These are phyloP conservation scores for Pythium dissotocum DNA, from an alignment of 352 stramenopile species.

Conservation along the genomic window DNA sequence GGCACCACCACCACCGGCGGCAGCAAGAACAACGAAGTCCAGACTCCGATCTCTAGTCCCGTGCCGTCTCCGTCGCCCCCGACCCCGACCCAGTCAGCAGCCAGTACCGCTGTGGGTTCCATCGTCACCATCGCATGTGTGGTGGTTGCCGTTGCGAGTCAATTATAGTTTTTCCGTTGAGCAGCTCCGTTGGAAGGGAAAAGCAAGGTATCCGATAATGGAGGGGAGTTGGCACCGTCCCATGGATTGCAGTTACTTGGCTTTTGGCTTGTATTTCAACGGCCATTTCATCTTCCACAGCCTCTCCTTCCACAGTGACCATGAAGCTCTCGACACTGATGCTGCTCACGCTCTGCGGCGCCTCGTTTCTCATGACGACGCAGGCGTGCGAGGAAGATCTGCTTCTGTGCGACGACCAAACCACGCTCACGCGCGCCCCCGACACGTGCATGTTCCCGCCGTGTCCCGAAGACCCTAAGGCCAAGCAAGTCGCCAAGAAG, in stretches of 20 bases:
- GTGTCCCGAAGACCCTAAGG: neutral
- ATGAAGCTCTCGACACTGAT: neutral
- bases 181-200: neutral
- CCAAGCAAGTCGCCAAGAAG: neutral
- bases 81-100: neutral
- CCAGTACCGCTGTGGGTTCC: neutral
- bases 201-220: neutral
- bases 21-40: neutral
- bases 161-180: neutral
- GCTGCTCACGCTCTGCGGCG: neutral
- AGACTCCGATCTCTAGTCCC: neutral
- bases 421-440: neutral
- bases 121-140: neutral
- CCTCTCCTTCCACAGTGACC: no score
- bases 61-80: neutral
- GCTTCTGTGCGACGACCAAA: neutral
- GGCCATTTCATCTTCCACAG: neutral
- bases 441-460: neutral
- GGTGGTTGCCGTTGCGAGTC: neutral
- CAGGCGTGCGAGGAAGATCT: neutral
- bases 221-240: neutral
- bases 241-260: neutral
- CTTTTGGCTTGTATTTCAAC: neutral
- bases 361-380: neutral
- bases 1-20: neutral